These are phyloP conservation scores for Pelargonium nanum DNA, from an alignment of 345 rosid species.

Conservation along the genomic window DNA sequence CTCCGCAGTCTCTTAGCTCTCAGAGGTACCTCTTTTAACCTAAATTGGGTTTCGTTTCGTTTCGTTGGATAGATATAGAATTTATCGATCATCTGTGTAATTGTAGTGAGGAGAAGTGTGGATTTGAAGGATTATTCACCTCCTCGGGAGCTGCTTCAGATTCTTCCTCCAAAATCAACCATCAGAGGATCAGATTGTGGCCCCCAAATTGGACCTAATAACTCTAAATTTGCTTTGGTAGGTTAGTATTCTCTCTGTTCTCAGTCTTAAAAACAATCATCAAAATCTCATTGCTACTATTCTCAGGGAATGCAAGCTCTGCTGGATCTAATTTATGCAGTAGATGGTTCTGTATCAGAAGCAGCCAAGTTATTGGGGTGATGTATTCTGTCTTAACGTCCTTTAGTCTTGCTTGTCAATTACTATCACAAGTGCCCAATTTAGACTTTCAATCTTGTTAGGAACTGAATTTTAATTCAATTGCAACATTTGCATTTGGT, in stretches of 20 bases:
- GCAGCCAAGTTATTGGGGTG: slow-evolving; percentile 72
- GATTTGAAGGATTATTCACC: slow-evolving; percentile 52
- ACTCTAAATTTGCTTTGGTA: slow-evolving; percentile 77
- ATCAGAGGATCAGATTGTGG: slow-evolving; percentile 54
- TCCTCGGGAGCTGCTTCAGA: slow-evolving; percentile 74
- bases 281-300: slow-evolving; percentile 3
- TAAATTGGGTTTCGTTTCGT: too few species aligned
- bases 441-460: neutral
- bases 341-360: slow-evolving; percentile 74
- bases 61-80: too few species aligned
- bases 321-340: slow-evolving; percentile 61
- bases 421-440: neutral
- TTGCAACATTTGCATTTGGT: neutral
- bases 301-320: slow-evolving; percentile 86
- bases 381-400: neutral
- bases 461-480: neutral
- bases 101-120: slow-evolving; percentile 57
- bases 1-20: slow-evolving; percentile 73
- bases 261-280: neutral
- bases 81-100: slow-evolving; percentile 1
- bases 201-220: slow-evolving; percentile 83
- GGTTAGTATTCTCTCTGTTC: neutral
- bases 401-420: neutral
- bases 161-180: slow-evolving; percentile 71
- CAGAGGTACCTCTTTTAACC: slow-evolving; percentile 35